These are phyloP conservation scores for Fusarium sp. DNA, from an alignment of 2,329 filamentous ascomycete species.

Conservation along the genomic window DNA sequence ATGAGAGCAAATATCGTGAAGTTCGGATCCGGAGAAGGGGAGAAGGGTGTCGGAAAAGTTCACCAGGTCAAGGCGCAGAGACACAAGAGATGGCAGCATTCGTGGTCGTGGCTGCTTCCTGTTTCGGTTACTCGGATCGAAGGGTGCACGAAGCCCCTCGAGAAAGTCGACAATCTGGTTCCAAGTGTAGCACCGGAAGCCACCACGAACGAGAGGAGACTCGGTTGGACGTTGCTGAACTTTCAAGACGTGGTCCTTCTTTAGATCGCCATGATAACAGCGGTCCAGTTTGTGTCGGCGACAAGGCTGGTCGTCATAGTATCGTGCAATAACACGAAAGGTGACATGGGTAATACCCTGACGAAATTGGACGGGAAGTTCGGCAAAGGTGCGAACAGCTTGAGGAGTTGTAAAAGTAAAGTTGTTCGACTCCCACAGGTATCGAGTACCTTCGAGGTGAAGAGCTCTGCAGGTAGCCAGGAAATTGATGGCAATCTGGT, in stretches of 20 bases:
- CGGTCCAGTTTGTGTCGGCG: constrained; percentile 54
- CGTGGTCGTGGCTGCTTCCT: constrained; percentile 51
- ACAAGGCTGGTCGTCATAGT: constrained; percentile 60
- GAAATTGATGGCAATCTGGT: constrained; percentile 63
- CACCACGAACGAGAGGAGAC: constrained; percentile 57
- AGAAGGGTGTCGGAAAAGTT: constrained; percentile 61
- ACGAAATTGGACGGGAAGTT: constrained; percentile 55
- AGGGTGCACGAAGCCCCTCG: constrained; percentile 60
- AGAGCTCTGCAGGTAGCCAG: constrained; percentile 62
- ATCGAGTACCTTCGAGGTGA: constrained; percentile 57
- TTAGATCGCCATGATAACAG: constrained; percentile 55
- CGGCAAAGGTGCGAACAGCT: constrained; percentile 59
- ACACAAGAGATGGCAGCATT: constrained; percentile 58
- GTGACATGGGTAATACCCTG: constrained; percentile 56
- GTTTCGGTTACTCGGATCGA: constrained; percentile 52
- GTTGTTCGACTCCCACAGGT: constrained; percentile 61
- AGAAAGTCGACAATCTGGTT: constrained; percentile 63
- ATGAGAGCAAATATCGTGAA: constrained; percentile 63
- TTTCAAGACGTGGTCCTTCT: constrained; percentile 53
- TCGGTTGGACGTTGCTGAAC: constrained; percentile 56
- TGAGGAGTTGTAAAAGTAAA: constrained; percentile 65
- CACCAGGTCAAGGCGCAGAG: constrained; percentile 63
- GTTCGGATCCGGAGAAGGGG: constrained; percentile 55
- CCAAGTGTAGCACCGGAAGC: constrained; percentile 65
- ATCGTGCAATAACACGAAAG: constrained; percentile 63